These are phyloP conservation scores for Exobasidium cylindrosporum DNA, from an alignment of 1,284 basidiomycete genomes.

Conservation along the genomic window DNA sequence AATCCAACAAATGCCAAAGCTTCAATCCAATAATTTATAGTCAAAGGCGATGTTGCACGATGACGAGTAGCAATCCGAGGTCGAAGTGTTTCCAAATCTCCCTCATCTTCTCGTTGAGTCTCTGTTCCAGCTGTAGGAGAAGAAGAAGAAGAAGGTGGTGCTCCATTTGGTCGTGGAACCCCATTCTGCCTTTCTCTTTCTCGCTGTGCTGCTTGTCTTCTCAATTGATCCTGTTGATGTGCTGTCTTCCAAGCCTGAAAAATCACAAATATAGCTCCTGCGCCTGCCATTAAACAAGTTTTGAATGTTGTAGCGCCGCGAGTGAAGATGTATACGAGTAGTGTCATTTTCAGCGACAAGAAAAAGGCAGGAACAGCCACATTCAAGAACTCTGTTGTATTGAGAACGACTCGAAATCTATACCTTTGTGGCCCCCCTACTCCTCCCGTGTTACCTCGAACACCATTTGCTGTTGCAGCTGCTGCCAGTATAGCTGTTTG, in stretches of 20 bases:
- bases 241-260: constrained; percentile 30
- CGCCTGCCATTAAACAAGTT: constrained; percentile 24
- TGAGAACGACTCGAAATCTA: not conserved
- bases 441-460: not conserved
- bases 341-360: constrained; percentile 31
- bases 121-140: constrained; percentile 12
- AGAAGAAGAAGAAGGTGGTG: constrained; percentile 3
- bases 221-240: not conserved
- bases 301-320: constrained; percentile 28
- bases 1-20: constrained; percentile 28
- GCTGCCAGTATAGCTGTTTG: not conserved
- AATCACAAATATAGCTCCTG: constrained; percentile 25
- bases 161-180: not conserved
- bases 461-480: not conserved
- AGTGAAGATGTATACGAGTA: constrained; percentile 34
- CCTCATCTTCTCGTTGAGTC: not conserved
- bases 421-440: not conserved
- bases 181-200: not conserved
- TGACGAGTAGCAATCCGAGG: constrained; percentile 23
- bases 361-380: constrained; percentile 32
- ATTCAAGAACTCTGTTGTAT: constrained; percentile 18
- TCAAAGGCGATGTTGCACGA: constrained; percentile 16
- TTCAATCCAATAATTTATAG: constrained; percentile 30
- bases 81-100: not conserved
- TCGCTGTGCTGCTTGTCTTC: not conserved